Conservation (phyloP, 345 rosid species). For the Dipteronia sinensis region DNA sequence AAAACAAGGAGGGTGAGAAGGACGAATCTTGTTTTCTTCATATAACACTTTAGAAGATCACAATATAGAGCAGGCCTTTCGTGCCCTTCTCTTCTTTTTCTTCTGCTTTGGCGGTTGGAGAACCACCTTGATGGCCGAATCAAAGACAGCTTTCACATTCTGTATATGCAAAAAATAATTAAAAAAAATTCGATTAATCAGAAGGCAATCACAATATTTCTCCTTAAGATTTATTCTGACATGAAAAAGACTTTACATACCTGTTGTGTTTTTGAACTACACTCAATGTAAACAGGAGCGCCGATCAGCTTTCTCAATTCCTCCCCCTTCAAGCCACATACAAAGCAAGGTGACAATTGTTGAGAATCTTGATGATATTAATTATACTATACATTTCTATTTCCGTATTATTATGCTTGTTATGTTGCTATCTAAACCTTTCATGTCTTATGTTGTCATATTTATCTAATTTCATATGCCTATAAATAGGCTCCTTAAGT, state of each 20-base stretch:
- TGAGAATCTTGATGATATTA: background rate
- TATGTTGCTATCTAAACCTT: background rate
- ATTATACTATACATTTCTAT: background rate
- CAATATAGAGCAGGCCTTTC: constrained; percentile 71
- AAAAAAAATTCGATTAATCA: background rate
- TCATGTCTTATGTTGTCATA: background rate
- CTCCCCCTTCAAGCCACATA: constrained; percentile 57
- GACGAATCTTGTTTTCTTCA: constrained; percentile 20
- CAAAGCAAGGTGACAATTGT: background rate
- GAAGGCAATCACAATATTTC: background rate
- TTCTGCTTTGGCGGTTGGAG: constrained; percentile 87
- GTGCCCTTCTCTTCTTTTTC: constrained; percentile 69
- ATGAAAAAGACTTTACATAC: constrained; percentile 27
- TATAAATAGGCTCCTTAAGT: background rate
- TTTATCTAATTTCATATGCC: background rate
- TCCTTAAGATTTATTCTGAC: background rate
- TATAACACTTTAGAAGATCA: constrained; percentile 27
- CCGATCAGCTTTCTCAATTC: constrained; percentile 76
- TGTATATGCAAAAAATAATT: constrained; percentile 33
- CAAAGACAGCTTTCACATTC: constrained; percentile 89
- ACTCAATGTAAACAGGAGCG: constrained; percentile 75
- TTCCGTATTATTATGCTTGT: background rate
- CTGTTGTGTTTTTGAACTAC: constrained; percentile 93
- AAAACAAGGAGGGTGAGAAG: constrained; percentile 8
- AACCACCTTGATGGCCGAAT: constrained; percentile 84